Evolutionary conservation across 805 yeast species (phyloP).

Genomic region (Yamadazyma endophytica): DNA sequence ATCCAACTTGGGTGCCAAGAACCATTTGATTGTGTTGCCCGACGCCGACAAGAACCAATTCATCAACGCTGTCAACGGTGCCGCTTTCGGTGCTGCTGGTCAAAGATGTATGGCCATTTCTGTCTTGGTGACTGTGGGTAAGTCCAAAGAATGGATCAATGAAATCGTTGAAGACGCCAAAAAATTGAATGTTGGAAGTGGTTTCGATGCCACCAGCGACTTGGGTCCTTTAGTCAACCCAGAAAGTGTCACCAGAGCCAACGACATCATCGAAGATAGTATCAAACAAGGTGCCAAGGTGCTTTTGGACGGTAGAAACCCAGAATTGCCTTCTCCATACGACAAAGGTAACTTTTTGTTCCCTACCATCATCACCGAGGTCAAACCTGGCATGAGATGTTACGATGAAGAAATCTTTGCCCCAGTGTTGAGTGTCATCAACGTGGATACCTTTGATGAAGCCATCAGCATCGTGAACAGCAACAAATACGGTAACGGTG

Average conservation of each 20-base stretch:
- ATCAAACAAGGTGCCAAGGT: slow-evolving; percentile 61
- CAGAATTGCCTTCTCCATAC: slow-evolving; percentile 22
- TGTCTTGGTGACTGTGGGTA: slow-evolving; percentile 68
- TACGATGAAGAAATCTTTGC: slow-evolving; percentile 75
- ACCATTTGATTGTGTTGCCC: slow-evolving; percentile 69
- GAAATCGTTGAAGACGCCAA: slow-evolving; percentile 59
- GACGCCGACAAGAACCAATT: slow-evolving; percentile 66
- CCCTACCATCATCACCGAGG: slow-evolving; percentile 61
- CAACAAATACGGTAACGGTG: slow-evolving; percentile 65
- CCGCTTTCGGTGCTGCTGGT: slow-evolving; percentile 83
- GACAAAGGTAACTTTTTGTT: slow-evolving; percentile 66
- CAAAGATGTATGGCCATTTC: slow-evolving; percentile 82
- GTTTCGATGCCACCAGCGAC: slow-evolving; percentile 59
- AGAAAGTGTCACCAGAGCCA: slow-evolving; percentile 49
- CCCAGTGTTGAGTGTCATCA: slow-evolving; percentile 64
- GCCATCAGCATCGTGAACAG: slow-evolving; percentile 61
- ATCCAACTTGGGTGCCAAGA: slow-evolving; percentile 76
- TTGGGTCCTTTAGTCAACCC: slow-evolving; percentile 74
- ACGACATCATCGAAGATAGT: slow-evolving; percentile 51
- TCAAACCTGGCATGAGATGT: slow-evolving; percentile 65
- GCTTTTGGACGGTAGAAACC: slow-evolving; percentile 60
- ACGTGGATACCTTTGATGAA: slow-evolving; percentile 62
- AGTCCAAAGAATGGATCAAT: slow-evolving; percentile 56
- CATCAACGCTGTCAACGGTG: slow-evolving; percentile 63
- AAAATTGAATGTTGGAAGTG: slow-evolving; percentile 56